Conservation (phyloP, 768 basidiomycete species). For the Cystobasidiopsis lactophilus region DNA sequence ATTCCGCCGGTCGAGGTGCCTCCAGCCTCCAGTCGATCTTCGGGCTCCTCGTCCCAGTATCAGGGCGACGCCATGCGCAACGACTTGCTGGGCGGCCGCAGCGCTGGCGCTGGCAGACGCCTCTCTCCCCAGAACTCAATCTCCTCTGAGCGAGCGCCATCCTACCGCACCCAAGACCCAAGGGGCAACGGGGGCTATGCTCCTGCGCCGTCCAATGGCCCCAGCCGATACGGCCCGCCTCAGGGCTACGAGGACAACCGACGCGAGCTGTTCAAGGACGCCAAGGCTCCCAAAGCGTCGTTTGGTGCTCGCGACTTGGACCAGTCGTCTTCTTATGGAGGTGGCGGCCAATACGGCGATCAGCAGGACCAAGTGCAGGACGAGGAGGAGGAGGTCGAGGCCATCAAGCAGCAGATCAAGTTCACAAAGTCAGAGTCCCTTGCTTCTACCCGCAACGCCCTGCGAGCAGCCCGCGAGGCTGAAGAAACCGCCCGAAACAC, state of each 20-base stretch:
- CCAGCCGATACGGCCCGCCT: not conserved
- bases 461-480: slow-evolving; percentile 80
- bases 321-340: slow-evolving; percentile 16
- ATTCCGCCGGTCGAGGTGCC: no score
- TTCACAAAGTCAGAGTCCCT: slow-evolving; percentile 81
- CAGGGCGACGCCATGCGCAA: no score
- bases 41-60: no score
- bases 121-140: no score
- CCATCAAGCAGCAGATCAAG: slow-evolving; percentile 76
- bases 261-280: slow-evolving; percentile 23
- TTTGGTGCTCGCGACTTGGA: slow-evolving; percentile 21
- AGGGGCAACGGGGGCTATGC: not conserved
- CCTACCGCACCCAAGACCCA: not conserved
- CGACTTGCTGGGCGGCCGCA: no score
- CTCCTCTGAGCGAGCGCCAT: no score
- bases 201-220: not conserved
- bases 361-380: slow-evolving; percentile 14
- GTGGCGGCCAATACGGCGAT: not conserved
- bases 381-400: slow-evolving; percentile 33
- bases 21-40: no score
- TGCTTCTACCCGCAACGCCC: slow-evolving; percentile 68
- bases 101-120: no score
- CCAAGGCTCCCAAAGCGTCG: slow-evolving; percentile 3
- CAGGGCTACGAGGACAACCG: not conserved
- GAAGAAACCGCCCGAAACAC: slow-evolving; percentile 86